A percentile compares a stretch with the other conserved stretches of the same genome.
Evolutionary conservation across 768 basidiomycete genomes (phyloP).

Genomic region (Gymnopilus dilepis): DNA sequence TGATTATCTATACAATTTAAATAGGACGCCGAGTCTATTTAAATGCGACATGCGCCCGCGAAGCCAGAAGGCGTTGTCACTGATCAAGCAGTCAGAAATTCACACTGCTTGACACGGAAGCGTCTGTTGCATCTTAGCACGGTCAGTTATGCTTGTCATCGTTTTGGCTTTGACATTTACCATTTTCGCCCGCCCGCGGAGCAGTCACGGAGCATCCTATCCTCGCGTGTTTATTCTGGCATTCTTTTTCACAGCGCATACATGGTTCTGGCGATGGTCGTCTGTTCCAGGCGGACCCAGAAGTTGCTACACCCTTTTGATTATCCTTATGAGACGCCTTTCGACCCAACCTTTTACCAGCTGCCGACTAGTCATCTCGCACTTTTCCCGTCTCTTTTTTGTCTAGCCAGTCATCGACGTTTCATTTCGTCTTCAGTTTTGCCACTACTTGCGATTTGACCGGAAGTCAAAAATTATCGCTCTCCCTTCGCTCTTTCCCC

Average conservation of each 20-base stretch:
- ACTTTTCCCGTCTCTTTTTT: neutral
- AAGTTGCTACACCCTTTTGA: neutral
- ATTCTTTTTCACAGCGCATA: neutral
- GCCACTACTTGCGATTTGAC: neutral
- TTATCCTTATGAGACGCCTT: neutral
- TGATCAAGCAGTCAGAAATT: conserved; percentile 19
- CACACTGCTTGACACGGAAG: conserved; percentile 2
- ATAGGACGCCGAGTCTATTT: conserved; percentile 31
- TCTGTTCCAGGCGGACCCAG: neutral
- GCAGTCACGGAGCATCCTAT: neutral
- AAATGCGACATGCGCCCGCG: conserved; percentile 33
- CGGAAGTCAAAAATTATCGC: neutral
- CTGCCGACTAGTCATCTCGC: neutral
- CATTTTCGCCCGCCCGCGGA: neutral
- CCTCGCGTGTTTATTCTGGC: neutral
- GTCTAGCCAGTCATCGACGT: neutral
- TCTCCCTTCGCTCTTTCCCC: neutral
- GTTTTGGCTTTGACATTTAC: neutral
- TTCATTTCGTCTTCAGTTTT: neutral
- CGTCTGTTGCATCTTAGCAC: neutral
- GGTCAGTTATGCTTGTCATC: neutral
- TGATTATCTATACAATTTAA: neutral
- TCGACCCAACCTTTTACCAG: neutral
- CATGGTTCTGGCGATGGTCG: neutral
- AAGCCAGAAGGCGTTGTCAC: conserved; percentile 27